A percentile compares a stretch with the other conserved stretches of the same genome.
phyloP scores from a whole-genome alignment of 768 basidiomycete species.

The Rhodotorula sphaerocarpa region DNA sequence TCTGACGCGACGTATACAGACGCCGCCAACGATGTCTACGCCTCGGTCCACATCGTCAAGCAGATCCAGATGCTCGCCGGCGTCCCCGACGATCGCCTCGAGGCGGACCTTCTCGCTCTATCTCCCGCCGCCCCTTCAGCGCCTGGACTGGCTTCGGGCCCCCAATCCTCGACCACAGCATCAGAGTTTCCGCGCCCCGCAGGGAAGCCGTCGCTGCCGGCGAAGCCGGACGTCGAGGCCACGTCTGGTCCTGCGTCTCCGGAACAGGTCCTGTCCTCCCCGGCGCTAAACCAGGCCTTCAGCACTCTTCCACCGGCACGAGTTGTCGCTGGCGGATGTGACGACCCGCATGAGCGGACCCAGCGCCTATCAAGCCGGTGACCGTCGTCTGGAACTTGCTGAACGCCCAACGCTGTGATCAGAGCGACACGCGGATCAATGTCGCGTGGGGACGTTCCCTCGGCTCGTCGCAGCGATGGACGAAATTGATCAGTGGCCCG shows the following conservation, averaged over 20 bases:
- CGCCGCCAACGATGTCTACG: constrained; percentile 32
- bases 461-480: constrained; percentile 4
- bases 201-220: too few relatives aligned
- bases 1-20: background rate
- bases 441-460: constrained; percentile 11
- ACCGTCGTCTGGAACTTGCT: constrained; percentile 16
- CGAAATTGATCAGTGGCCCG: background rate
- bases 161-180: background rate
- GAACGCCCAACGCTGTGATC: background rate
- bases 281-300: constrained; percentile 19
- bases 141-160: background rate
- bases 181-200: too few relatives aligned
- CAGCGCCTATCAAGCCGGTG: constrained; percentile 2
- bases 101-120: background rate
- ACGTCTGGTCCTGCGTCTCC: background rate
- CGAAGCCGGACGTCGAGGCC: background rate
- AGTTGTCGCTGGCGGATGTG: background rate
- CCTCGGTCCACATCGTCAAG: constrained; percentile 4
- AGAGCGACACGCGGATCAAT: background rate
- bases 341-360: background rate
- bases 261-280: background rate
- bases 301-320: background rate
- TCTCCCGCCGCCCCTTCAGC: background rate
- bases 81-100: background rate
- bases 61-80: constrained; percentile 4